A percentile compares a stretch with the other conserved stretches of the same genome.
phyloP scores from a whole-genome alignment of 306 rosid species.

The Mimosa bimucronata region DNA sequence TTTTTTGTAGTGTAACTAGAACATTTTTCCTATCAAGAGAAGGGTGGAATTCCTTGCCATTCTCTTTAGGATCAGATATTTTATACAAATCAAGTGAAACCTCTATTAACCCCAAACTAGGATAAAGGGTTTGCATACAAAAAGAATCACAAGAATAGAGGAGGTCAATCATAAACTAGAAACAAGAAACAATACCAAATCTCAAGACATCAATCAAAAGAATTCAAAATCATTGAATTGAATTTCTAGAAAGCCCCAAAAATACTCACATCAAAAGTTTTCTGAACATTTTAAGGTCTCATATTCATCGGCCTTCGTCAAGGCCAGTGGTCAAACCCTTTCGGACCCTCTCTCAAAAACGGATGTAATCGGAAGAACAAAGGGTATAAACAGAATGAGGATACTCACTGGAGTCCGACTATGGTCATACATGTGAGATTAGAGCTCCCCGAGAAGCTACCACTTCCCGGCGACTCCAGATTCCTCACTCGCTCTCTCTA shows the following conservation, averaged over 20 bases:
- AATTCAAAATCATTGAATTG: too few species aligned
- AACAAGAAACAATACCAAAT: not conserved
- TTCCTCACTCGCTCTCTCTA: too few species aligned
- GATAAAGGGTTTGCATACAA: slow-evolving; percentile 57
- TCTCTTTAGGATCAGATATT: slow-evolving; percentile 59
- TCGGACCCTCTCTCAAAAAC: too few species aligned
- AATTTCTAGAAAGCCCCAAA: too few species aligned
- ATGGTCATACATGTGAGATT: too few species aligned
- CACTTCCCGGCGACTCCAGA: too few species aligned
- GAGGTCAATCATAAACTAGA: not conserved
- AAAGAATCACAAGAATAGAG: not conserved
- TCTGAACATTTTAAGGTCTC: slow-evolving; percentile 66
- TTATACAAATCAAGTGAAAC: slow-evolving; percentile 71
- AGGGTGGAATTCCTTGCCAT: slow-evolving; percentile 56
- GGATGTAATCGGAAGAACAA: too few species aligned
- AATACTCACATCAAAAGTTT: slow-evolving; percentile 66
- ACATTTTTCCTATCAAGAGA: not conserved
- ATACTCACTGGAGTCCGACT: too few species aligned
- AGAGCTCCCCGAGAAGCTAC: too few species aligned
- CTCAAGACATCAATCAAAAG: not conserved
- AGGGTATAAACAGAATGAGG: too few species aligned
- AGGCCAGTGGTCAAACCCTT: slow-evolving; percentile 61
- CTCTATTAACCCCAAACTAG: slow-evolving; percentile 79
- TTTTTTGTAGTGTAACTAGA: too few species aligned
- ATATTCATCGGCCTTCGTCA: slow-evolving; percentile 66